Evolutionary conservation across 345 rosid species (phyloP).

Genomic region (Ceriops zippeliana): DNA sequence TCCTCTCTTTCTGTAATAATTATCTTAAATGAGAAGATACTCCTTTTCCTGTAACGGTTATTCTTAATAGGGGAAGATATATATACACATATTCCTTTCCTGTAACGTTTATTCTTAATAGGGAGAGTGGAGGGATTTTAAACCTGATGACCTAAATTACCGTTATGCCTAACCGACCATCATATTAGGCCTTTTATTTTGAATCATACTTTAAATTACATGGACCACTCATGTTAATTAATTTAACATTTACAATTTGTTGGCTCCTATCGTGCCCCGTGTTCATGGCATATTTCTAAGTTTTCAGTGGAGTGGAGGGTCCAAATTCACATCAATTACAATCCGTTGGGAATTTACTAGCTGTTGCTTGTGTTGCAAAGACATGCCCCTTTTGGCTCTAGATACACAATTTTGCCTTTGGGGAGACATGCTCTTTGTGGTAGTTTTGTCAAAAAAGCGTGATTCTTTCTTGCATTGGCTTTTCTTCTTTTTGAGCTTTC

Average conservation of each 20-base stretch:
- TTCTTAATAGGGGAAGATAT: too few relatives aligned
- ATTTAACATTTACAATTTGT: conserved; percentile 13
- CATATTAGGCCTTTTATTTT: too few relatives aligned
- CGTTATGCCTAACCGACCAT: too few relatives aligned
- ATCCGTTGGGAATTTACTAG: conserved; percentile 24
- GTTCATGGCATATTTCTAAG: conserved; percentile 14
- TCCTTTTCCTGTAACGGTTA: too few relatives aligned
- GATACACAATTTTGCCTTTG: conserved; percentile 11
- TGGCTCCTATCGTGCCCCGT: conserved; percentile 25
- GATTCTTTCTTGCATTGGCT: not conserved
- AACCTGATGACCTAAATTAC: too few relatives aligned
- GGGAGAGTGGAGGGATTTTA: too few relatives aligned
- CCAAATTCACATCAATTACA: conserved; percentile 30
- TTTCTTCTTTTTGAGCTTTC: conserved; percentile 12
- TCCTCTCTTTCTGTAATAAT: too few relatives aligned
- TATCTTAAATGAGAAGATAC: too few relatives aligned
- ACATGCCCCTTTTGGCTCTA: conserved; percentile 17
- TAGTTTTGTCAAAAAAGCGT: conserved; percentile 22
- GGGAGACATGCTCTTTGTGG: not conserved
- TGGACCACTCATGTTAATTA: too few relatives aligned
- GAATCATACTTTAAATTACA: too few relatives aligned
- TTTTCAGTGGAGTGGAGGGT: conserved; percentile 20
- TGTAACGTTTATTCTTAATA: too few relatives aligned
- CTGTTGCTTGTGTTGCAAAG: conserved; percentile 30
- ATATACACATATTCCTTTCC: too few relatives aligned